A percentile compares a stretch with the other conserved stretches of the same genome.
Evolutionary conservation across 2,329 filamentous ascomycete species (phyloP).

Genomic region (Penicillium capsulatum): DNA sequence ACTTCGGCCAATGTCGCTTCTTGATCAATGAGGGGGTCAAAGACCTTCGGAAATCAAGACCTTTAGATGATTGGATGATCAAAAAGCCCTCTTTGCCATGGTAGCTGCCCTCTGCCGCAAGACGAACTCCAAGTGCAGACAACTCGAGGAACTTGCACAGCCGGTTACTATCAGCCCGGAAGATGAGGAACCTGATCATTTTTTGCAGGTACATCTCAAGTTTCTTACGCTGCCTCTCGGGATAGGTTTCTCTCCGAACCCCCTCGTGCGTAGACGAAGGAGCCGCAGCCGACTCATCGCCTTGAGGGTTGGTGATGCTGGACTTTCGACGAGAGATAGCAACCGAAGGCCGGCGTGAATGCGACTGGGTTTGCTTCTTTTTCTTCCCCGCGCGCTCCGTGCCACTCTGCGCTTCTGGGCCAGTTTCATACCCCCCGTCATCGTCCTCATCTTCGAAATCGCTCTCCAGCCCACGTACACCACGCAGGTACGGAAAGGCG

Average conservation of each 20-base stretch:
- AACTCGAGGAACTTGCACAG: conserved; percentile 94
- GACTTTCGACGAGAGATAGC: conserved; percentile 57
- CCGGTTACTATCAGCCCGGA: conserved; percentile 89
- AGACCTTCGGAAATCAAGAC: conserved; percentile 77
- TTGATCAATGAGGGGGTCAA: conserved; percentile 75
- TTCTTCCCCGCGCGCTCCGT: conserved; percentile 55
- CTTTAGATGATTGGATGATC: conserved; percentile 86
- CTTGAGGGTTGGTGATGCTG: conserved; percentile 43
- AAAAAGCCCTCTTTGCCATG: conserved; percentile 96
- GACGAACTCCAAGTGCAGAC: conserved; percentile 85
- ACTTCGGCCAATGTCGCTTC: conserved; percentile 81
- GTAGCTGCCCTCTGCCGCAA: conserved; percentile 93
- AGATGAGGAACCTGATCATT: conserved; percentile 95
- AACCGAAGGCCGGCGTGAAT: conserved; percentile 51
- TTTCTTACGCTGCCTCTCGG: conserved; percentile 77
- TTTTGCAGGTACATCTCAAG: conserved; percentile 87
- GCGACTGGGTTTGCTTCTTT: conserved; percentile 39
- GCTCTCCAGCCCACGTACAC: conserved; percentile 72
- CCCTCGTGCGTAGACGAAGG: conserved; percentile 31
- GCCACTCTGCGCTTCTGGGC: conserved; percentile 66
- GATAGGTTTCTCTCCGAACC: conserved; percentile 56
- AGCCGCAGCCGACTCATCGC: conserved; percentile 38
- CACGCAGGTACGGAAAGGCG: conserved; percentile 83
- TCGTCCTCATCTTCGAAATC: conserved; percentile 69
- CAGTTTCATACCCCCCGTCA: conserved; percentile 45